Evolutionary conservation across 2,329 filamentous ascomycete species (phyloP), one percentile per base, ranked within the genome.

Genomic region (Colletotrichum sidae): DNA sequence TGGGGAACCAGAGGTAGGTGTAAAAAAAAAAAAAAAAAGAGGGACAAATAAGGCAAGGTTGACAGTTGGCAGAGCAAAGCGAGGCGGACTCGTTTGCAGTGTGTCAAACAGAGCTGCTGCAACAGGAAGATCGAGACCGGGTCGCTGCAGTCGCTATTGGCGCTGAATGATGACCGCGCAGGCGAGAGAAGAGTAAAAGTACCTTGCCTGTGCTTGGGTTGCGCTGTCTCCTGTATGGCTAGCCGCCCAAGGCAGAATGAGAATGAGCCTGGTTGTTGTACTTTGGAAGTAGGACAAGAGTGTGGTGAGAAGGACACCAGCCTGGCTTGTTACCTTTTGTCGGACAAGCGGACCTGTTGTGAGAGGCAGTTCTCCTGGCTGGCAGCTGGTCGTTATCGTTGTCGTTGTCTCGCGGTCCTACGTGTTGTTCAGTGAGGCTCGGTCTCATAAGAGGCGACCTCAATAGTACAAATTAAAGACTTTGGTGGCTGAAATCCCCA

Each of bases 101-200:
- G 44, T 42, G 50, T 44, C 34, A 17, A 50, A 44, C 37, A 25
- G 44, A 44, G 15, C 42, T 61, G 42, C 25, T 25, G 25, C 25
- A 25, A 25, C 55, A 56, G 41, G 55, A 63, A 46, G 42, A 8
- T 45, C 34, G 41, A 53, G 49, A 60, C 49, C 25, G 55, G n/a
- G 35, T 42, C n/a, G 13, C 51, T 62, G 62, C 51, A 62, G 51
- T 55, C 33, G 49, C 61, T 60, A 65, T 62, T 65, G 57, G 62
- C 37, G 62, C 57, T 15, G 15, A 15, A 46, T 6, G 51, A 13
- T 42, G 52, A 17, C 38, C 37, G 38, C n/a, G 52, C 46, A 58
- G 46, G 38, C 38, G 42, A 46, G 35, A 38, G 37, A 25, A 10
- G 35, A 42, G 10, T 12, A 42, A 46, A 46, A 59, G 50, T 51